Percentiles rank a stretch among this genome's conserved stretches.
Conservation (phyloP, 345 rosid species). For the Geranium brycei region DNA sequence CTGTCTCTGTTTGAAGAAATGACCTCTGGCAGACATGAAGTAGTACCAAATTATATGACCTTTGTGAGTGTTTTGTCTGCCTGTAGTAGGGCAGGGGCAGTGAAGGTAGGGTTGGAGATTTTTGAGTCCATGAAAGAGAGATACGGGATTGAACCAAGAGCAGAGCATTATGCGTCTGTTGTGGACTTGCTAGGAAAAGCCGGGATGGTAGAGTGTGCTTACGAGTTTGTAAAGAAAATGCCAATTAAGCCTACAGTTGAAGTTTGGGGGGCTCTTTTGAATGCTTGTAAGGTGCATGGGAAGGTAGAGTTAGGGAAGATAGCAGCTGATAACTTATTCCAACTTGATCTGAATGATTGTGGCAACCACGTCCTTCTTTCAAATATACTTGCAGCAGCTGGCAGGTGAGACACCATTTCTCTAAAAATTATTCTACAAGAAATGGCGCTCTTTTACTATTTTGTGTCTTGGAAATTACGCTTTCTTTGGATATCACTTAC, state of each 20-base stretch:
- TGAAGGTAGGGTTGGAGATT: constrained; percentile 47
- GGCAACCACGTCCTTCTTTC: constrained; percentile 83
- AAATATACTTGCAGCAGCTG: constrained; percentile 63
- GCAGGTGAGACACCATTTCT: constrained; percentile 30
- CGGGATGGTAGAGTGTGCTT: constrained; percentile 62
- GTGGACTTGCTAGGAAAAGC: constrained; percentile 80
- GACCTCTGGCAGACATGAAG: constrained; percentile 20
- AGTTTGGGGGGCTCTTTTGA: constrained; percentile 85
- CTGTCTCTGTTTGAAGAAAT: constrained; percentile 45
- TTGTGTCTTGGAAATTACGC: too few species aligned
- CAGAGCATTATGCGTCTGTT: constrained; percentile 71
- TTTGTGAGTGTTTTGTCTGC: constrained; percentile 68
- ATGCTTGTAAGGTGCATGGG: constrained; percentile 60
- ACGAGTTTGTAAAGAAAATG: constrained; percentile 45
- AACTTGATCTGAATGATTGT: constrained; percentile 66
- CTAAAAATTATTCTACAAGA: neutral
- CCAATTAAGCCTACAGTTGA: constrained; percentile 56
- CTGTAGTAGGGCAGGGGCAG: constrained; percentile 71
- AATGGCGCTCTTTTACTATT: neutral
- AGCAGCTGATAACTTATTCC: constrained; percentile 55
- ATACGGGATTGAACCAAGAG: constrained; percentile 49
- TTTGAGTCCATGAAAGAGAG: constrained; percentile 49
- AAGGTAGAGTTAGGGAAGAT: constrained; percentile 50
- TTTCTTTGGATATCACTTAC: too few species aligned
- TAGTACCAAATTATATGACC: constrained; percentile 55